A percentile compares a stretch with the other conserved stretches of the same genome.
Conservation (phyloP, 768 basidiomycete genomes). For the Suillus paluster region DNA sequence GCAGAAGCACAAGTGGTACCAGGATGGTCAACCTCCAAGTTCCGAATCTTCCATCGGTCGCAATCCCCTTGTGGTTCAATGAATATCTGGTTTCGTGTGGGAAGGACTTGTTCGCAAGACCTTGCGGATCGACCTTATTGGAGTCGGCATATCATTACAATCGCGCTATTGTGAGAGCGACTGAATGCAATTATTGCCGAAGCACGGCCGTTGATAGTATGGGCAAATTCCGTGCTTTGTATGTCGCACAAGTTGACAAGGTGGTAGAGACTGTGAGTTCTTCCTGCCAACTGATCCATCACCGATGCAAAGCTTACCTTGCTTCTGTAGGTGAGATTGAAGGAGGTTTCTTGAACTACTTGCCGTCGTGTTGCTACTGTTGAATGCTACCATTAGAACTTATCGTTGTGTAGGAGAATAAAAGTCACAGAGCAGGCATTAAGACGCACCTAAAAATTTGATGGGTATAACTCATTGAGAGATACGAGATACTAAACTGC, state of each 20-base stretch:
- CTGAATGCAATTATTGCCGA: not conserved
- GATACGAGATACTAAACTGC: too few relatives aligned
- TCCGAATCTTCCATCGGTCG: not conserved
- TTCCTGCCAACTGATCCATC: not conserved
- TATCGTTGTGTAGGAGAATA: too few relatives aligned
- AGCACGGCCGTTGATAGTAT: not conserved
- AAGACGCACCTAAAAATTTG: too few relatives aligned
- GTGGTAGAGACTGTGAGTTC: conserved; percentile 12
- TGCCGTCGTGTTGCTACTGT: not conserved
- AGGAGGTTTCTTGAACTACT: not conserved
- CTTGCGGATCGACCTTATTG: conserved; percentile 5
- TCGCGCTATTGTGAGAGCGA: not conserved
- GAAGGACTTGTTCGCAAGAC: not conserved
- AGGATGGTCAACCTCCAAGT: not conserved
- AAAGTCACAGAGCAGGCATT: too few relatives aligned
- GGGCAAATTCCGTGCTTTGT: conserved; percentile 1
- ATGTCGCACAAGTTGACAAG: conserved; percentile 1
- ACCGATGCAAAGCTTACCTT: conserved; percentile 8
- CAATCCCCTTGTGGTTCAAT: not conserved
- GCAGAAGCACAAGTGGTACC: too few relatives aligned
- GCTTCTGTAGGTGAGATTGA: conserved; percentile 7
- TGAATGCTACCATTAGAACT: too few relatives aligned
- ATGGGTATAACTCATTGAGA: too few relatives aligned
- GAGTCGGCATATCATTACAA: not conserved
- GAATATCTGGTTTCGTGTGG: conserved; percentile 8